These are phyloP conservation scores for Yarrowia keelungensis DNA, from an alignment of 805 yeast species.

Conservation along the genomic window DNA sequence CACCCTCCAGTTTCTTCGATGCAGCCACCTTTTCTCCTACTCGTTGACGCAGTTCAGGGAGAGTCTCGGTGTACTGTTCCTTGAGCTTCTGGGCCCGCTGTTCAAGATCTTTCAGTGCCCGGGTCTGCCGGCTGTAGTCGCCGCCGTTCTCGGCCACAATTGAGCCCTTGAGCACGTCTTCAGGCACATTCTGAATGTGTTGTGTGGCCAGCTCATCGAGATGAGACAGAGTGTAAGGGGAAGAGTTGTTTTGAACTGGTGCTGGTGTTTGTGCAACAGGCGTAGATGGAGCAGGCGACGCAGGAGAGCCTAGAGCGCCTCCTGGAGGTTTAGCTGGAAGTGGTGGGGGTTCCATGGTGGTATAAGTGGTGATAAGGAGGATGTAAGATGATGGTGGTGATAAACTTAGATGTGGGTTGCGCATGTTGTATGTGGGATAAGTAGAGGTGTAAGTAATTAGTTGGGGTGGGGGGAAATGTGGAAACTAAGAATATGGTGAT, in stretches of 20 bases:
- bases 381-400: not conserved
- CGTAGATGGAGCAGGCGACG: constrained; percentile 12
- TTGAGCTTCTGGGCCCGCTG: constrained; percentile 43
- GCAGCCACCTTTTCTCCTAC: constrained; percentile 38
- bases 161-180: constrained; percentile 17
- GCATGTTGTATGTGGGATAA: not conserved
- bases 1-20: constrained; percentile 46
- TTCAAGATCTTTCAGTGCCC: constrained; percentile 25
- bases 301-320: constrained; percentile 12
- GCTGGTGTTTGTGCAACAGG: not conserved
- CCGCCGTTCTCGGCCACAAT: constrained; percentile 22
- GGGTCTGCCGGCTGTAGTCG: constrained; percentile 30
- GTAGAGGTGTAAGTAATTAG: too few relatives aligned
- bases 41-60: constrained; percentile 43
- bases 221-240: not conserved
- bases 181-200: constrained; percentile 7
- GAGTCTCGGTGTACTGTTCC: constrained; percentile 43
- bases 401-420: constrained; percentile 7
- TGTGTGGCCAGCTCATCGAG: constrained; percentile 23
- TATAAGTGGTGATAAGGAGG: not conserved
- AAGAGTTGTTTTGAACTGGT: constrained; percentile 10
- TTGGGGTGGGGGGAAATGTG: too few relatives aligned
- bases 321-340: constrained; percentile 29
- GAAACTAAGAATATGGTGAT: too few relatives aligned
- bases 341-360: constrained; percentile 34